phyloP scores from a whole-genome alignment of 1,284 basidiomycete genomes.

The Mycosarcoma mackinlayi region DNA sequence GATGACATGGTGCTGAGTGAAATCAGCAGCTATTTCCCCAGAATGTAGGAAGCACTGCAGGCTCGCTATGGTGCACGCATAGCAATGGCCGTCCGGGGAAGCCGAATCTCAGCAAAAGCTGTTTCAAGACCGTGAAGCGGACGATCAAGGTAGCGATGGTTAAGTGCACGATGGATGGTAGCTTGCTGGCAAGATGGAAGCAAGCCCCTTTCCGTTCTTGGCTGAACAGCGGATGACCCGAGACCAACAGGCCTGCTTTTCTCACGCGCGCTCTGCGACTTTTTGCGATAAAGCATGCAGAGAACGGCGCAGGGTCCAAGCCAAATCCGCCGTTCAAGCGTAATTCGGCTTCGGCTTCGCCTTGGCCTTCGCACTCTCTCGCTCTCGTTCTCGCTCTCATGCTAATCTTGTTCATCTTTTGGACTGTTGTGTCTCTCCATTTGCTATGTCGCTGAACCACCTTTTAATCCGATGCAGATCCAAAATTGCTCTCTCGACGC shows the following conservation, averaged over 20 bases:
- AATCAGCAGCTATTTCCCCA: too few relatives aligned
- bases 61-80: constrained; percentile 15
- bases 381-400: neutral
- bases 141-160: neutral
- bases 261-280: neutral
- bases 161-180: too few relatives aligned
- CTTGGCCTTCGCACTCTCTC: too few relatives aligned
- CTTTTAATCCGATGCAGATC: constrained; percentile 54
- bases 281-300: neutral
- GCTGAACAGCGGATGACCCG: constrained; percentile 2
- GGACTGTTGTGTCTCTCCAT: neutral
- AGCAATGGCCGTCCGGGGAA: neutral
- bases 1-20: constrained; percentile 33
- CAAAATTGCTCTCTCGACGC: constrained; percentile 62
- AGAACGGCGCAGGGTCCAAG: constrained; percentile 21
- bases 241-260: constrained; percentile 18
- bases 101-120: too few relatives aligned
- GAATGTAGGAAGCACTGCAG: constrained; percentile 1
- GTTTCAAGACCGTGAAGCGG: too few relatives aligned
- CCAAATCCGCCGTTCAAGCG: neutral
- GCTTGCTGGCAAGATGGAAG: constrained; percentile 3
- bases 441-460: too few relatives aligned
- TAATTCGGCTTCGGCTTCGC: too few relatives aligned
- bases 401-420: neutral
- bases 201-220: constrained; percentile 5